Conservation (phyloP, 1,139 yeast species). For the Saccharomyces hybrid region DNA sequence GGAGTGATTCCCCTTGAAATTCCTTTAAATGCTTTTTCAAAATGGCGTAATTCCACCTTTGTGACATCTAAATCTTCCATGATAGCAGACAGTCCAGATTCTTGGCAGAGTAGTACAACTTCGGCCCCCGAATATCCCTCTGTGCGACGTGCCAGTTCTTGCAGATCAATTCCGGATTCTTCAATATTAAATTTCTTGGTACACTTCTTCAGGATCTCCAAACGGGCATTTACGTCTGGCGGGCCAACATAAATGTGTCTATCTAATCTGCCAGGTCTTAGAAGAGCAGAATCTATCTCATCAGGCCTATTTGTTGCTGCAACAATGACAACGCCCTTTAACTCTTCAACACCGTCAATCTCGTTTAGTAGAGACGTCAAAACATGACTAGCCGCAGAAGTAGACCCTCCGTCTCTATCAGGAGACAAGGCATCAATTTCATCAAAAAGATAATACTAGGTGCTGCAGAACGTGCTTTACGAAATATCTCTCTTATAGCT, state of each 20-base stretch:
- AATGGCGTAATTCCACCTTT: slow-evolving; percentile 55
- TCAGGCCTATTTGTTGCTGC: slow-evolving; percentile 96
- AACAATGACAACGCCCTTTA: slow-evolving; percentile 83
- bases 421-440: slow-evolving; percentile 90
- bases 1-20: slow-evolving; percentile 71
- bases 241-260: slow-evolving; percentile 88
- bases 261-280: slow-evolving; percentile 91
- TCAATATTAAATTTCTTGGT: slow-evolving; percentile 47
- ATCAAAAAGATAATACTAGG: slow-evolving; percentile 91
- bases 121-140: slow-evolving; percentile 97
- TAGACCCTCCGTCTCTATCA: slow-evolving; percentile 57
- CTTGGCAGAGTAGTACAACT: slow-evolving; percentile 83
- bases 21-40: slow-evolving; percentile 58
- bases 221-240: slow-evolving; percentile 73
- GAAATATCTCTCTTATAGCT: slow-evolving; percentile 78
- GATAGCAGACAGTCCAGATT: slow-evolving; percentile 87
- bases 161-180: slow-evolving; percentile 41
- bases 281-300: slow-evolving; percentile 79
- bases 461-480: slow-evolving; percentile 87
- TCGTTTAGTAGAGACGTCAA: slow-evolving; percentile 84
- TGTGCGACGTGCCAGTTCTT: slow-evolving; percentile 51
- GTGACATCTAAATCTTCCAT: slow-evolving; percentile 61
- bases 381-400: slow-evolving; percentile 76
- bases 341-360: slow-evolving; percentile 91
- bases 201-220: slow-evolving; percentile 64